Evolutionary conservation across 441 rosid genomes (phyloP), one percentile per base, ranked within the genome.

Genomic region (Flueggea neowawraea): DNA sequence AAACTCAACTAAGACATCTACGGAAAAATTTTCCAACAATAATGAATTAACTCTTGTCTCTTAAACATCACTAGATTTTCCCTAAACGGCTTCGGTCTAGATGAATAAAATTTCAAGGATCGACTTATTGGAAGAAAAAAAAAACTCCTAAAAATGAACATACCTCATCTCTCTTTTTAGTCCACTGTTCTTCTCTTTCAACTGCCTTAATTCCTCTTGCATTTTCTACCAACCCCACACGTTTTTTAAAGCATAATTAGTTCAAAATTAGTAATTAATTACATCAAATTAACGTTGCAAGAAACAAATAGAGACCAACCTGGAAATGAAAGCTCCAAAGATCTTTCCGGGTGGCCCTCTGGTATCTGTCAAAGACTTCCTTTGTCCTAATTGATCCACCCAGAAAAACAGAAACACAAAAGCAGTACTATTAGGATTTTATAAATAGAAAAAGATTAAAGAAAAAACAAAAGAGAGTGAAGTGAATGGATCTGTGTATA

Each of bases 191-290:
- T 82, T 73, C 67, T 91, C 96, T 74, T 73, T 72, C 52, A 89
- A 77, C 61, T 82, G 87, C 77, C 69, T 79, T 78, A 85, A 70
- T 22, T 75, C 69, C 68, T 89, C 95, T 80, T 89, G 91, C 96
- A 91, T 89, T 74, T 73, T 84, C 98, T 91, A 69, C 71, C 14
- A 32, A 12, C 51, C 17, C 52, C 59, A 56, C 3, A 10, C 28
- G 28, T 22, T 22, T 22, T 22, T 22, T 22, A 22, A 22, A 22
- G 28, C 28, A 22, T 22, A 22, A 22, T 22, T 22, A 22, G 28
- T 22, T 22, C 28, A 22, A 22, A 22, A 22, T 22, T 22, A 22
- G 28, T 22, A 22, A 22, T 22, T 22, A 22, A 22, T 22, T 22
- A 22, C 28, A 22, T 22, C 28, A 22, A 22, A 22, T 22, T 22